Evolutionary conservation across 495 filamentous ascomycete genomes (phyloP).

Genomic region (Viridothelium virens): DNA sequence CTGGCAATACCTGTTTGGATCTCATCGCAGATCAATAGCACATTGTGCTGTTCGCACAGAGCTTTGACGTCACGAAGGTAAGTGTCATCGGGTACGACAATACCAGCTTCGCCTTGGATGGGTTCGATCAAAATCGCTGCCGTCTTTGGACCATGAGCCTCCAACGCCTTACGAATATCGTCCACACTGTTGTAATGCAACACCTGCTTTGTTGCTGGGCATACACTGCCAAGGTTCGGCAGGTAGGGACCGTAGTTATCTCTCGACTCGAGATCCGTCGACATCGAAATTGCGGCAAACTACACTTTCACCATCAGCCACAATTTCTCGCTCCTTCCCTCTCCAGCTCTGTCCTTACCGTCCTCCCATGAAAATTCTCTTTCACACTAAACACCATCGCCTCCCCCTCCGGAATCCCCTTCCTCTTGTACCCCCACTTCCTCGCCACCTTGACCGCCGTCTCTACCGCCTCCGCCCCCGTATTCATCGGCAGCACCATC

Average conservation of each 20-base stretch:
- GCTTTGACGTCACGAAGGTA: constrained; percentile 76
- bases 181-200: constrained; percentile 81
- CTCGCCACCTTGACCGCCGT: constrained; percentile 94
- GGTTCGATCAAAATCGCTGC: constrained; percentile 95
- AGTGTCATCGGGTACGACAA: constrained; percentile 85
- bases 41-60: constrained; percentile 89
- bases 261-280: constrained; percentile 86
- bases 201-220: constrained; percentile 65
- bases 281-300: constrained; percentile 94
- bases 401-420: constrained; percentile 77
- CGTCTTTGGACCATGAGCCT: constrained; percentile 71
- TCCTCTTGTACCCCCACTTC: constrained; percentile 98
- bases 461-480: constrained; percentile 97
- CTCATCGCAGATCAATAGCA: constrained; percentile 93
- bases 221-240: constrained; percentile 71
- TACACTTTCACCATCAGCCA: constrained; percentile 33
- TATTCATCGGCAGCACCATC: constrained; percentile 99
- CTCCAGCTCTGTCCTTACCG: constrained; percentile 49
- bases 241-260: constrained; percentile 97
- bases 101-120: constrained; percentile 96
- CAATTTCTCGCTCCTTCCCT: not conserved
- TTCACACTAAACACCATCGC: constrained; percentile 75
- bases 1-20: constrained; percentile 97
- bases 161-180: constrained; percentile 70
- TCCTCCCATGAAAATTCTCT: constrained; percentile 96